These are phyloP conservation scores for Thermochaetoides thermophila DNA, from an alignment of 495 filamentous ascomycete species.

Conservation along the genomic window DNA sequence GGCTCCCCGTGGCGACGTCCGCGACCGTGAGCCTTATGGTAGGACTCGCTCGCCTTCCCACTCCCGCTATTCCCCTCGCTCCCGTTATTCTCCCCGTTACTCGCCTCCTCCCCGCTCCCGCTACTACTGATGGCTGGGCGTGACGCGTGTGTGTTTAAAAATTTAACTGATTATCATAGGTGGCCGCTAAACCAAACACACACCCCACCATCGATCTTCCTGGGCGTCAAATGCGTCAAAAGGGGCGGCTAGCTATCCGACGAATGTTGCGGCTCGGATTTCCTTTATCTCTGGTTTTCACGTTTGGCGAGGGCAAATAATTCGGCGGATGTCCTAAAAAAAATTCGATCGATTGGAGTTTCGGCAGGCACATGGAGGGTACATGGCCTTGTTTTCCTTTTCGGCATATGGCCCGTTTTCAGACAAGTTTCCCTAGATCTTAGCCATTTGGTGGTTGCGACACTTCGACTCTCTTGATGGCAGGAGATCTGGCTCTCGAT, in stretches of 20 bases:
- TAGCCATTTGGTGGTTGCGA: constrained; percentile 19
- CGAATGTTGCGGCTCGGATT: constrained; percentile 14
- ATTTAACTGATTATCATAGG: too few species aligned
- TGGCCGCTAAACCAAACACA: constrained; percentile 17
- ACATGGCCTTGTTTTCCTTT: constrained; percentile 19
- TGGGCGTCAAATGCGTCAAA: too few species aligned
- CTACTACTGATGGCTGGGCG: constrained; percentile 9
- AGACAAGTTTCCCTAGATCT: constrained; percentile 14
- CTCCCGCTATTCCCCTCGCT: too few species aligned
- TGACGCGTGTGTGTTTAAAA: too few species aligned
- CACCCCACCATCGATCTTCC: too few species aligned
- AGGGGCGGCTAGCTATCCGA: constrained; percentile 4
- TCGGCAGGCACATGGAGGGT: constrained; percentile 20
- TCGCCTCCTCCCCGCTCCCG: neutral
- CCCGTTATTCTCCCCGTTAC: too few species aligned
- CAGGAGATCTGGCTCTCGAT: constrained; percentile 16
- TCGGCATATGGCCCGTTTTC: constrained; percentile 16
- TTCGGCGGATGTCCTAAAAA: constrained; percentile 27
- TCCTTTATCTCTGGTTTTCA: constrained; percentile 14
- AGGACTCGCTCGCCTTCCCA: constrained; percentile 3
- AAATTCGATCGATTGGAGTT: constrained; percentile 26
- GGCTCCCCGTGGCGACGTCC: constrained; percentile 48
- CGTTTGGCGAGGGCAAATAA: constrained; percentile 21
- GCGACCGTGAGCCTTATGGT: constrained; percentile 36
- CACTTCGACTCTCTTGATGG: constrained; percentile 16